phyloP scores from a whole-genome alignment of 768 basidiomycete species.

The Tricholoma saponaceum region DNA sequence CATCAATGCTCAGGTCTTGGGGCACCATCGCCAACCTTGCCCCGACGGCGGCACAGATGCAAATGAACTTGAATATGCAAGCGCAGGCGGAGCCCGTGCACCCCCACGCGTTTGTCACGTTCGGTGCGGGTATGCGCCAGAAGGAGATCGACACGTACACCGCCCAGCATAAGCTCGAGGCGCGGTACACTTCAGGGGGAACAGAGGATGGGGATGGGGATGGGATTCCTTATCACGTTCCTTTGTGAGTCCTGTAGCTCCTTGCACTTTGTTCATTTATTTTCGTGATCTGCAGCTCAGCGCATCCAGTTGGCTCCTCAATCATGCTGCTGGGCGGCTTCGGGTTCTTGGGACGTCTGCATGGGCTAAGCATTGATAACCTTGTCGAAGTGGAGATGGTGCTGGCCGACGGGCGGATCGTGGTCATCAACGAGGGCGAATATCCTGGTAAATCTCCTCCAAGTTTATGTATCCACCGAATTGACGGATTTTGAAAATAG shows the following conservation, averaged over 20 bases:
- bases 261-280: slow-evolving; percentile 5
- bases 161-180: slow-evolving; percentile 62
- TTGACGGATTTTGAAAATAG: slow-evolving; percentile 29
- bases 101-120: slow-evolving; percentile 75
- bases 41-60: neutral
- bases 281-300: slow-evolving; percentile 41
- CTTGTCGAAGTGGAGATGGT: slow-evolving; percentile 92
- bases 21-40: slow-evolving; percentile 19
- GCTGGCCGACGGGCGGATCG: slow-evolving; percentile 83
- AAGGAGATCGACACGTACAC: slow-evolving; percentile 81
- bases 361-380: slow-evolving; percentile 86
- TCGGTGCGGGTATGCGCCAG: slow-evolving; percentile 82
- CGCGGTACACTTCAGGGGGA: slow-evolving; percentile 36
- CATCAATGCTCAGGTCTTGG: slow-evolving; percentile 35
- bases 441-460: slow-evolving; percentile 49
- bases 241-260: slow-evolving; percentile 49
- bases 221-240: slow-evolving; percentile 74
- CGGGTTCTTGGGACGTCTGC: slow-evolving; percentile 78
- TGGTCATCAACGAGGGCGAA: slow-evolving; percentile 69
- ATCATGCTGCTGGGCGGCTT: slow-evolving; percentile 87
- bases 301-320: slow-evolving; percentile 76
- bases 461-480: neutral
- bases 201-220: slow-evolving; percentile 34
- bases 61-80: slow-evolving; percentile 30
- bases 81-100: slow-evolving; percentile 57